Conservation (phyloP, 192 early-diverging fungal genomes). For the Linnemannia hyalina region DNA sequence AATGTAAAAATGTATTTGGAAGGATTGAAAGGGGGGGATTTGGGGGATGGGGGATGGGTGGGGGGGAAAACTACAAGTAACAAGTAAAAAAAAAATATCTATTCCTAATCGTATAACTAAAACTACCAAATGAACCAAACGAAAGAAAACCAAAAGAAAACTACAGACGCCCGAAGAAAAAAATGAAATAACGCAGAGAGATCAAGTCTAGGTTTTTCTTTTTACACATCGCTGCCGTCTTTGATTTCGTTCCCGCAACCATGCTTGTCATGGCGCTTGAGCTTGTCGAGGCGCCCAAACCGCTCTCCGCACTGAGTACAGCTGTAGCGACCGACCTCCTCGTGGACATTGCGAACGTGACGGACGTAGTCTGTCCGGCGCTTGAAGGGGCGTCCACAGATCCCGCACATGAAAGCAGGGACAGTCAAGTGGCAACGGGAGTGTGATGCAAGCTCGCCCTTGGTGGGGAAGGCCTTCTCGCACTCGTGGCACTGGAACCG, state of each 20-base stretch:
- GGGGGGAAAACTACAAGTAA: conserved; percentile 6
- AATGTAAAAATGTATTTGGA: conserved; percentile 7
- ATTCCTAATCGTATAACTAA: conserved; percentile 12
- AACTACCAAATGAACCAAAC: conserved; percentile 7
- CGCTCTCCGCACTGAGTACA: conserved; percentile 50
- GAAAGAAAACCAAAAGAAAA: conserved; percentile 4
- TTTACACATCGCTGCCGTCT: conserved; percentile 18
- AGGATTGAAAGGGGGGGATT: background rate
- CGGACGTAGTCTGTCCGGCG: conserved; percentile 54
- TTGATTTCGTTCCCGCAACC: conserved; percentile 46
- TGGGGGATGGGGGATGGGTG: background rate
- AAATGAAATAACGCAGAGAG: no score
- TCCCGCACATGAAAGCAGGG: conserved; percentile 51
- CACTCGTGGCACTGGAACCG: conserved; percentile 56
- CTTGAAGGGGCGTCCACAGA: conserved; percentile 57
- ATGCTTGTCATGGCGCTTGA: conserved; percentile 52
- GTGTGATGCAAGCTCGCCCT: conserved; percentile 53
- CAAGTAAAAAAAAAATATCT: background rate
- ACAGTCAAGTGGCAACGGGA: conserved; percentile 52
- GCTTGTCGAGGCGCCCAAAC: conserved; percentile 51
- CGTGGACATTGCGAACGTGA: conserved; percentile 53
- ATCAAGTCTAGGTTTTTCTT: no score
- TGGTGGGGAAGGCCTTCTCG: conserved; percentile 54
- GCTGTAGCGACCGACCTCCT: conserved; percentile 54
- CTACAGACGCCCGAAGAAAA: background rate